Conservation (phyloP, 1,284 basidiomycete species). For the Ceratobasidium sp. region DNA sequence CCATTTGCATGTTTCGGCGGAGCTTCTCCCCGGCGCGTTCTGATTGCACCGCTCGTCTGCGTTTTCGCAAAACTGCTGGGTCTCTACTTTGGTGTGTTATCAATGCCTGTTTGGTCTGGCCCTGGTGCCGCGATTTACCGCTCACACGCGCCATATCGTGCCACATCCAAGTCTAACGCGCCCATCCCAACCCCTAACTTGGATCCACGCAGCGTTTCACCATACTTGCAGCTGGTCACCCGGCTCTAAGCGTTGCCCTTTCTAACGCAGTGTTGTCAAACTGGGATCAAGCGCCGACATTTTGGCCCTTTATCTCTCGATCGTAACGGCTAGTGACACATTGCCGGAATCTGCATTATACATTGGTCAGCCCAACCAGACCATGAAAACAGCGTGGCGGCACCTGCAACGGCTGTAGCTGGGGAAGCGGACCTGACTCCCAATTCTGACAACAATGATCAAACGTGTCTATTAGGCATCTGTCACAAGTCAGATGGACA, state of each 20-base stretch:
- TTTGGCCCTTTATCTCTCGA: too few relatives aligned
- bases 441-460: too few relatives aligned
- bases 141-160: conserved; percentile 12
- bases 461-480: too few relatives aligned
- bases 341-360: too few relatives aligned
- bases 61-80: not conserved
- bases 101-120: conserved; percentile 7
- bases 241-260: not conserved
- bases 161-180: conserved; percentile 4
- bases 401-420: too few relatives aligned
- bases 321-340: too few relatives aligned
- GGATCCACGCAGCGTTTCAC: too few relatives aligned
- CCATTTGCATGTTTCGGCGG: conserved; percentile 33
- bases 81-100: conserved; percentile 1
- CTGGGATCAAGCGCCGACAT: too few relatives aligned
- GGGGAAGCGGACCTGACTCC: too few relatives aligned
- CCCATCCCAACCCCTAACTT: not conserved
- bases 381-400: too few relatives aligned
- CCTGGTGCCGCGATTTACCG: not conserved
- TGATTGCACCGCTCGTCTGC: not conserved
- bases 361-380: too few relatives aligned
- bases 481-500: not conserved
- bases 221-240: not conserved
- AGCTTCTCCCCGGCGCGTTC: not conserved
- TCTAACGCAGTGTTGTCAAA: too few relatives aligned